Evolutionary conservation across 805 yeast genomes (phyloP), one percentile per base, ranked within the genome.

Genomic region (Kodamaea neixiangensis): DNA sequence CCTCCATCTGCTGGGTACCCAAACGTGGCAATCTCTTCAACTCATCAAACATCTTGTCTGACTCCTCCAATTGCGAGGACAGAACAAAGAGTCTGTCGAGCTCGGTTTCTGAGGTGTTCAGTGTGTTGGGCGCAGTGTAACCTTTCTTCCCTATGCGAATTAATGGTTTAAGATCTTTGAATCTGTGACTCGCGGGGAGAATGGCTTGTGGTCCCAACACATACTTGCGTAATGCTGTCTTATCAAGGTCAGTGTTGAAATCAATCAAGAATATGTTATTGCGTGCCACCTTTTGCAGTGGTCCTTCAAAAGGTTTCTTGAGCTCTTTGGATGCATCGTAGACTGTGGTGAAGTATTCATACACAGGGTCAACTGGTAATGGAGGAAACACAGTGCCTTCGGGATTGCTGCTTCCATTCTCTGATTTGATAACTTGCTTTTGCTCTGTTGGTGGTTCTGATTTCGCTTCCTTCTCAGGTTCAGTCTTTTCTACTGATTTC

Each of bases 131-230:
- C 75, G 77, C 46, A 70, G 72, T 29, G 66, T 69, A 15, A 63
- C 75, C 48, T 40, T 45, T 21, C 37, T 44, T 41, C 2, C 74
- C 75, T 18, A 79, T 76, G 22, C 76, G 63, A 6, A 73, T 61
- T 15, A 81, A 60, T 0, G 84, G 79, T 58, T 83, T 85, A 11
- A 79, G 75, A 29, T 83, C 82, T 35, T 75, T 75, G 52, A 80
- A 78, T 44, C 86, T 71, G 39, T 82, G 71, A 3, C 79, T 70
- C 0, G 82, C 80, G 0, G 85, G 79, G 6, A 76, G 66, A 1
- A 73, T 50, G 7, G 89, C 71, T 51, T 85, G 85, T 7, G 71
- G 64, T 1, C 96, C 96, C 56, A 89, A 77, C n/a, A 88, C 62
- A n/a, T 61, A 42, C 18, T 60, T 22, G 51, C 64, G 67, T 19